These are phyloP conservation scores for Lotmaria passim DNA, from an alignment of 208 protist genomes.

Conservation along the genomic window DNA sequence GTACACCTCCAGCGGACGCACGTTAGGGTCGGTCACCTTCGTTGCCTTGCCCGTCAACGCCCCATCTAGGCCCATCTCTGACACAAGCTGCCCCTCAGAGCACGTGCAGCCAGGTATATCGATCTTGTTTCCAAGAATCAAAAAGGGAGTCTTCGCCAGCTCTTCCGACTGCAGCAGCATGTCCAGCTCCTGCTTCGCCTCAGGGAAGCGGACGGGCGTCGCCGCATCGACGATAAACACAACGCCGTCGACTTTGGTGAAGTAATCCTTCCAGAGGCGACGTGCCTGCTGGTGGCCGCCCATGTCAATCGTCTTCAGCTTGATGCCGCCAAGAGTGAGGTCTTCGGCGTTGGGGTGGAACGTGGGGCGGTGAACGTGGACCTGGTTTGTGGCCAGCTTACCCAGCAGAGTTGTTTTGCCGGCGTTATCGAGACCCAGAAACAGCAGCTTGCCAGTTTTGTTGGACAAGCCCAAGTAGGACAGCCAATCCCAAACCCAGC, in stretches of 20 bases:
- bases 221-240: slow-evolving; percentile 99
- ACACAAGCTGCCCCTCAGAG: slow-evolving; percentile 95
- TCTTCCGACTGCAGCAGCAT: slow-evolving; percentile 95
- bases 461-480: slow-evolving; percentile 91
- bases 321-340: slow-evolving; percentile 98
- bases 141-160: slow-evolving; percentile 96
- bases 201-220: slow-evolving; percentile 95
- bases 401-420: slow-evolving; percentile 99
- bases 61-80: slow-evolving; percentile 90
- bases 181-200: slow-evolving; percentile 97
- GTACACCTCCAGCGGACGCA: slow-evolving; percentile 98
- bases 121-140: slow-evolving; percentile 99
- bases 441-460: slow-evolving; percentile 97
- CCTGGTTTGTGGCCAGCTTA: slow-evolving; percentile 90
- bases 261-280: slow-evolving; percentile 99
- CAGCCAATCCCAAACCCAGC: slow-evolving; percentile 94
- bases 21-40: slow-evolving; percentile 76
- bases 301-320: slow-evolving; percentile 99
- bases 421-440: slow-evolving; percentile 99
- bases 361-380: slow-evolving; percentile 89
- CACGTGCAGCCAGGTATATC: slow-evolving; percentile 93
- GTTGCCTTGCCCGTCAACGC: slow-evolving; percentile 95
- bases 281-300: slow-evolving; percentile 98
- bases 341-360: slow-evolving; percentile 97
- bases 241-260: slow-evolving; percentile 98